Evolutionary conservation across 2,329 filamentous ascomycete species (phyloP).

Genomic region (Epichloe hybrida): DNA sequence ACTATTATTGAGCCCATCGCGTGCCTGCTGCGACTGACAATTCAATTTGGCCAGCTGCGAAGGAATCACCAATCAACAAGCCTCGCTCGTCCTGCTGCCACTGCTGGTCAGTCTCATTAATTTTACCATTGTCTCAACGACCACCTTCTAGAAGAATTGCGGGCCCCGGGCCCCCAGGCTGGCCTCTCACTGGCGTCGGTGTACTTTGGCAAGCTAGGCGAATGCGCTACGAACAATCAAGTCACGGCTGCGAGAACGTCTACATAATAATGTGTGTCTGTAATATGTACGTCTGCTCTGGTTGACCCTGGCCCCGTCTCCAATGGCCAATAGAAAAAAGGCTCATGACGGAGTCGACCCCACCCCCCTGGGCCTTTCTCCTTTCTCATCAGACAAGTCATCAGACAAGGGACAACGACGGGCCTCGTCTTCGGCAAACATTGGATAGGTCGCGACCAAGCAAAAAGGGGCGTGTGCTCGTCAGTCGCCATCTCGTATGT

Average conservation of each 20-base stretch:
- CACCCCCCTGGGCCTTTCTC: not conserved
- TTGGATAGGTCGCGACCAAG: slow-evolving; percentile 11
- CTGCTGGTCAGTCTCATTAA: not conserved
- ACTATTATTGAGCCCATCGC: too few species aligned
- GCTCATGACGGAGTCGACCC: slow-evolving; percentile 2
- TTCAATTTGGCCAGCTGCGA: too few species aligned
- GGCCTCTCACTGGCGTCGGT: too few species aligned
- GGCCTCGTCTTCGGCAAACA: slow-evolving; percentile 19
- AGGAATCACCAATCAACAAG: too few species aligned
- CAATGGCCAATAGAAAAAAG: slow-evolving; percentile 13
- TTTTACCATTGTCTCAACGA: not conserved
- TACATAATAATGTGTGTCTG: not conserved
- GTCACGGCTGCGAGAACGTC: slow-evolving; percentile 5
- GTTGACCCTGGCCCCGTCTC: slow-evolving; percentile 11
- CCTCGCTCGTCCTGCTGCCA: too few species aligned
- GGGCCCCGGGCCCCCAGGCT: slow-evolving; percentile 10
- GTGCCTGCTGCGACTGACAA: too few species aligned
- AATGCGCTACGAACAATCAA: slow-evolving; percentile 1
- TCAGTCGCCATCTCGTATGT: not conserved
- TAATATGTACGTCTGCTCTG: not conserved
- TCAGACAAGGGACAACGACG: slow-evolving; percentile 1
- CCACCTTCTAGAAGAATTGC: slow-evolving; percentile 20
- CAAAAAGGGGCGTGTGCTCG: slow-evolving; percentile 1
- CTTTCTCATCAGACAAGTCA: not conserved
- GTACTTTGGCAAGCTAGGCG: not conserved